Conservation (phyloP, 805 yeast genomes). For the Diddensiella santjacobensis region DNA sequence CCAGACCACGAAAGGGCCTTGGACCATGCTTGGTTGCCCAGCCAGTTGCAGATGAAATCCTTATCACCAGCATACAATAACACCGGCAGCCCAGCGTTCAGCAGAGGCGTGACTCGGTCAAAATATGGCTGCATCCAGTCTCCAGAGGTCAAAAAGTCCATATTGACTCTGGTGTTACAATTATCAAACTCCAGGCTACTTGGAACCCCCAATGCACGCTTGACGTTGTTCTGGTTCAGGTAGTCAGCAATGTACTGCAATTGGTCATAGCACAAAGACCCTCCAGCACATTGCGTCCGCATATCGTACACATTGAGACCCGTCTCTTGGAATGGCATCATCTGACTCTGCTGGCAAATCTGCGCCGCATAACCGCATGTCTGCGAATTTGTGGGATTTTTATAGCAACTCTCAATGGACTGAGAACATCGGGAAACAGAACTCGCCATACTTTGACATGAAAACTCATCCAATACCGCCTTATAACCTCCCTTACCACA, state of each 20-base stretch:
- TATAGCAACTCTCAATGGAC: constrained; percentile 64
- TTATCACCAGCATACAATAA: constrained; percentile 92
- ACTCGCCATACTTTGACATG: constrained; percentile 61
- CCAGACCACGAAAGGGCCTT: constrained; percentile 64
- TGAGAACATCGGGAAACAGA: constrained; percentile 62
- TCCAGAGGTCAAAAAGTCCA: constrained; percentile 57
- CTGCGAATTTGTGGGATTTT: constrained; percentile 55
- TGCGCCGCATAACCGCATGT: constrained; percentile 82
- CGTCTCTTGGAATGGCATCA: constrained; percentile 55
- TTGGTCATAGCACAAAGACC: constrained; percentile 52
- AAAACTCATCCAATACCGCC: constrained; percentile 62
- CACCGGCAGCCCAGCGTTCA: constrained; percentile 71
- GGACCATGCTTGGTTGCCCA: constrained; percentile 85
- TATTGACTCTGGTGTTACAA: constrained; percentile 71
- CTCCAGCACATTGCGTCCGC: constrained; percentile 52
- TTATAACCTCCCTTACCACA: constrained; percentile 82
- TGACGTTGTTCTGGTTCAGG: constrained; percentile 52
- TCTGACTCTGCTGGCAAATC: constrained; percentile 70
- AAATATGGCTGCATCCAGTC: constrained; percentile 68
- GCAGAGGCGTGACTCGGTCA: constrained; percentile 51
- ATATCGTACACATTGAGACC: constrained; percentile 65
- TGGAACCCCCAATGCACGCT: constrained; percentile 54
- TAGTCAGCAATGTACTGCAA: constrained; percentile 48
- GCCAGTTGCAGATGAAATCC: constrained; percentile 90
- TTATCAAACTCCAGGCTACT: constrained; percentile 51